A percentile compares a stretch with the other conserved stretches of the same genome.
Evolutionary conservation across 306 rosid species (phyloP).

Genomic region (Castanea sativa): DNA sequence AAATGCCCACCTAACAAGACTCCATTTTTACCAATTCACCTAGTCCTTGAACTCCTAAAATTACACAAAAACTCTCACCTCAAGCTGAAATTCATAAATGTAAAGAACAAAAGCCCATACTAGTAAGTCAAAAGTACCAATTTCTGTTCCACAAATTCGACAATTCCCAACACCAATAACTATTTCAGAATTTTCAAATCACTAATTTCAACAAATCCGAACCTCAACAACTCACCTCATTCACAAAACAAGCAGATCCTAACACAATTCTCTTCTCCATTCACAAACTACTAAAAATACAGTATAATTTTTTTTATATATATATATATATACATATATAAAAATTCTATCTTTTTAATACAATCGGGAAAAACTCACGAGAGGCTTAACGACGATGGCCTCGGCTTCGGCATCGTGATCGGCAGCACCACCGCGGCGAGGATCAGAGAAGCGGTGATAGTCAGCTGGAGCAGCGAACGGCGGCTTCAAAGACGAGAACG

Average conservation of each 20-base stretch:
- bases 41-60: neutral
- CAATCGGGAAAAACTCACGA: constrained; percentile 39
- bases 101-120: neutral
- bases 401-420: constrained; percentile 45
- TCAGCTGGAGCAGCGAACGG: constrained; percentile 71
- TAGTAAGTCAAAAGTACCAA: constrained; percentile 9
- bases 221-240: constrained; percentile 20
- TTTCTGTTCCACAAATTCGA: constrained; percentile 8
- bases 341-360: neutral
- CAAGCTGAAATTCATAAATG: neutral
- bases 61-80: neutral
- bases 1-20: neutral
- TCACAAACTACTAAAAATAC: constrained; percentile 12
- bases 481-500: constrained; percentile 69
- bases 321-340: neutral
- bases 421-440: constrained; percentile 31
- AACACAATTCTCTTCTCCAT: constrained; percentile 1
- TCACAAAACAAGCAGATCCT: constrained; percentile 40
- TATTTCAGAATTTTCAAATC: neutral
- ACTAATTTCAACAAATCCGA: constrained; percentile 26
- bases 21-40: neutral
- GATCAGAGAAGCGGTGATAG: constrained; percentile 77
- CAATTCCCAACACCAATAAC: constrained; percentile 20
- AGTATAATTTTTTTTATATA: neutral
- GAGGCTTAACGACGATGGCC: constrained; percentile 59